phyloP scores from a whole-genome alignment of 495 filamentous ascomycete genomes.

The Neurospora discreta region DNA sequence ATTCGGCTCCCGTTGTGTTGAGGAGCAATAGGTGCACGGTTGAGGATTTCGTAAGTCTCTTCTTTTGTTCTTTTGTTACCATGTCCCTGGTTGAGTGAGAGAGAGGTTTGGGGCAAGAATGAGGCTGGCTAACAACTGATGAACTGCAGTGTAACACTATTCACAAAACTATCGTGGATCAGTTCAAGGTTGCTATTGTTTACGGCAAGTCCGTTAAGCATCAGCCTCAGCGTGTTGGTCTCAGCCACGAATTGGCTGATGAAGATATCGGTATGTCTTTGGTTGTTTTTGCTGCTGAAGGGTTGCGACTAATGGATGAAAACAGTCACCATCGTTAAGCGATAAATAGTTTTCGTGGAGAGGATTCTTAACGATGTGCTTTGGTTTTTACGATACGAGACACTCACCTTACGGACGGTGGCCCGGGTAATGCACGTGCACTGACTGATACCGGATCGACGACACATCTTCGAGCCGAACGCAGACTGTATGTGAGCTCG shows the following conservation, averaged over 20 bases:
- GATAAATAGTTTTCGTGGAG: constrained; percentile 39
- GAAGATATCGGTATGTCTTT: constrained; percentile 84
- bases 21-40: constrained; percentile 72
- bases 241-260: constrained; percentile 83
- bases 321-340: constrained; percentile 88
- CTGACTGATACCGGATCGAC: not conserved
- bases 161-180: constrained; percentile 89
- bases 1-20: constrained; percentile 82
- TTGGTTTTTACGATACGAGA: not conserved
- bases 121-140: constrained; percentile 9
- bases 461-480: not conserved
- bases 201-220: constrained; percentile 98
- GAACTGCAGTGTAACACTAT: constrained; percentile 78
- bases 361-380: not conserved
- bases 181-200: constrained; percentile 91
- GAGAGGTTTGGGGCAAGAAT: not conserved
- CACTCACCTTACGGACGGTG: not conserved
- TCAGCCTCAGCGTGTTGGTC: constrained; percentile 90
- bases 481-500: not conserved
- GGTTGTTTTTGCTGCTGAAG: not conserved
- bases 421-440: not conserved
- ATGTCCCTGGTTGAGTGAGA: constrained; percentile 5
- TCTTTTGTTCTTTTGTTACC: not conserved
- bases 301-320: not conserved
- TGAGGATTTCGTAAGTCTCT: constrained; percentile 81